phyloP scores from a whole-genome alignment of 768 basidiomycete species.

The Imleria badia region DNA sequence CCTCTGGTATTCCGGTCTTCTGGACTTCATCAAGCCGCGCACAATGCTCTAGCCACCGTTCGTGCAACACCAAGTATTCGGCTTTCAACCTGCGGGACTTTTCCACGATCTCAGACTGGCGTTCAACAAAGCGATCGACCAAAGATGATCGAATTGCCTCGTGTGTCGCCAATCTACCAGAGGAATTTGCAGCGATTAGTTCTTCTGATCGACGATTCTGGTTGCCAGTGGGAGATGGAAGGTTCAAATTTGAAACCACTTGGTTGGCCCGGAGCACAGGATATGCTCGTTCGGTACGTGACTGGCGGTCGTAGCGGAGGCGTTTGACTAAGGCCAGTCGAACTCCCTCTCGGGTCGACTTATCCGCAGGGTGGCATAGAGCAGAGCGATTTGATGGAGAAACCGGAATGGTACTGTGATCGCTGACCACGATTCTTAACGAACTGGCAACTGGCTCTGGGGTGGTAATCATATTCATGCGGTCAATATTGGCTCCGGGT shows the following conservation, averaged over 20 bases:
- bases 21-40: constrained; percentile 56
- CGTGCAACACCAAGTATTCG: constrained; percentile 69
- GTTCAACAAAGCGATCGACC: constrained; percentile 52
- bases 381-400: constrained; percentile 5
- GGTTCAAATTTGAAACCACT: constrained; percentile 38
- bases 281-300: constrained; percentile 58
- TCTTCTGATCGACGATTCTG: constrained; percentile 50
- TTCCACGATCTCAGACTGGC: constrained; percentile 46
- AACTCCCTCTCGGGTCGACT: constrained; percentile 57
- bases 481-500: constrained; percentile 7
- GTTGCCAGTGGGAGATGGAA: constrained; percentile 31
- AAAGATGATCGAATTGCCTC: constrained; percentile 47
- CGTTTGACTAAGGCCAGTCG: constrained; percentile 63
- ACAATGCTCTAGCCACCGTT: constrained; percentile 74
- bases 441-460: constrained; percentile 12
- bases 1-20: constrained; percentile 35
- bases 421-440: constrained; percentile 31
- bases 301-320: constrained; percentile 56
- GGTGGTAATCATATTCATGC: constrained; percentile 6
- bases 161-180: constrained; percentile 39
- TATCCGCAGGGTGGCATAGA: constrained; percentile 23
- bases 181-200: constrained; percentile 38
- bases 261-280: constrained; percentile 65
- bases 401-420: constrained; percentile 20
- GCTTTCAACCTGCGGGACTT: constrained; percentile 58